phyloP scores from a whole-genome alignment of 306 rosid species.

The Vigna reflexopilosa region DNA sequence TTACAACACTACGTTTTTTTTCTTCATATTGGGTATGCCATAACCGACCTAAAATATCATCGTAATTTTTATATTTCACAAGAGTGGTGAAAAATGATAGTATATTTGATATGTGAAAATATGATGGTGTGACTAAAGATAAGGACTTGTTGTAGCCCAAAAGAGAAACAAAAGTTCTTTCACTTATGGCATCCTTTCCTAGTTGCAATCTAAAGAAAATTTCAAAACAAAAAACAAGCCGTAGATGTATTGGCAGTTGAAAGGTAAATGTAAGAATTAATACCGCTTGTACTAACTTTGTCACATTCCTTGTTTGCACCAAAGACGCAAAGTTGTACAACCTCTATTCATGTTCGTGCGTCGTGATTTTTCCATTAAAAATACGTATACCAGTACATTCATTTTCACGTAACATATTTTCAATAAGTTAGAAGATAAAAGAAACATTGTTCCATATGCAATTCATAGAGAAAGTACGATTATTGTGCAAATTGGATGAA shows the following conservation, averaged over 20 bases:
- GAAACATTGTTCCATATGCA: background rate
- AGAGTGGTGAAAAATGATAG: constrained; percentile 16
- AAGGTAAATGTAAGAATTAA: constrained; percentile 27
- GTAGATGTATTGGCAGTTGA: background rate
- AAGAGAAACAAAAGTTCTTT: constrained; percentile 37
- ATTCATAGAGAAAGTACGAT: too few species aligned
- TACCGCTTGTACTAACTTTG: constrained; percentile 6
- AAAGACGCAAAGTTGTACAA: constrained; percentile 38
- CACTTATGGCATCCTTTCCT: constrained; percentile 32
- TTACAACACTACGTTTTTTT: background rate
- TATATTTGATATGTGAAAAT: background rate
- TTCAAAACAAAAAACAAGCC: background rate
- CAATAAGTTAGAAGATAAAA: background rate
- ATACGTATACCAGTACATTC: background rate
- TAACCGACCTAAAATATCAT: too few species aligned
- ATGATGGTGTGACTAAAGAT: constrained; percentile 13
- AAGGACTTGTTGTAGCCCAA: constrained; percentile 36
- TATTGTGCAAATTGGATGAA: background rate
- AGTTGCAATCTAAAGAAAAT: background rate
- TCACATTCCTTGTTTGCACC: constrained; percentile 42
- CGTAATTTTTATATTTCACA: background rate
- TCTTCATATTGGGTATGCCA: background rate
- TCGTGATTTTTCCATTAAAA: background rate
- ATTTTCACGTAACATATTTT: background rate
- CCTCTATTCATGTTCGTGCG: background rate